phyloP scores from a whole-genome alignment of 352 stramenopile genomes.

The Pythium phragmiticola region DNA sequence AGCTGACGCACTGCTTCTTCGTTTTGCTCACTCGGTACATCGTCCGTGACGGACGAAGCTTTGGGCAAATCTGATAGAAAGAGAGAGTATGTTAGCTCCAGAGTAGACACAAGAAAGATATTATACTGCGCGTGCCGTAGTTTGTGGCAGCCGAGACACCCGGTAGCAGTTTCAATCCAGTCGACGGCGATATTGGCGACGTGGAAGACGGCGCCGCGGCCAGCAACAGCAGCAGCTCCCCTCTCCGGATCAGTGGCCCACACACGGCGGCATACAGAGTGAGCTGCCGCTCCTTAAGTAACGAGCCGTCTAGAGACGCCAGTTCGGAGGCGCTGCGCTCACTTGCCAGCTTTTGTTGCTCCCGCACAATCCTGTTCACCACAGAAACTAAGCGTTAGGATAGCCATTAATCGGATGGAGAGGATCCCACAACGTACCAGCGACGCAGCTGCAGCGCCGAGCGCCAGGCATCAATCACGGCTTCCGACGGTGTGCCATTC shows the following conservation, averaged over 20 bases:
- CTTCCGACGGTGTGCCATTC: constrained; percentile 59
- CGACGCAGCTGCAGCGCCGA: constrained; percentile 75
- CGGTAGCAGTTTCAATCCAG: constrained; percentile 66
- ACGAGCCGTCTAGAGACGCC: neutral
- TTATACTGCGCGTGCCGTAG: constrained; percentile 42
- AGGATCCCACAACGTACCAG: constrained; percentile 41
- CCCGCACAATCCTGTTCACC: constrained; percentile 72
- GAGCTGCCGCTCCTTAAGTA: constrained; percentile 64
- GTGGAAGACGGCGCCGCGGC: constrained; percentile 35
- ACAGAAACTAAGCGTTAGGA: neutral
- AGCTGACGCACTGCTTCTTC: constrained; percentile 57
- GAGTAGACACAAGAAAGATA: neutral
- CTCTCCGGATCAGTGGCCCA: constrained; percentile 71
- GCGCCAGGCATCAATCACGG: constrained; percentile 71
- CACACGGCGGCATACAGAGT: constrained; percentile 77
- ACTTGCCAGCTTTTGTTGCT: constrained; percentile 81
- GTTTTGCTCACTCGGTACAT: constrained; percentile 18
- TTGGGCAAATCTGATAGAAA: constrained; percentile 11
- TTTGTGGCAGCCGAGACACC: constrained; percentile 54
- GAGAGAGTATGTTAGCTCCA: neutral
- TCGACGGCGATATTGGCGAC: neutral
- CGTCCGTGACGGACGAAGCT: neutral
- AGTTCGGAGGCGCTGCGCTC: constrained; percentile 15
- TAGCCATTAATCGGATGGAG: neutral
- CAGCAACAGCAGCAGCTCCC: constrained; percentile 62